phyloP scores from a whole-genome alignment of 2,329 filamentous ascomycete species.

The Diaporthe citrichinensis region DNA sequence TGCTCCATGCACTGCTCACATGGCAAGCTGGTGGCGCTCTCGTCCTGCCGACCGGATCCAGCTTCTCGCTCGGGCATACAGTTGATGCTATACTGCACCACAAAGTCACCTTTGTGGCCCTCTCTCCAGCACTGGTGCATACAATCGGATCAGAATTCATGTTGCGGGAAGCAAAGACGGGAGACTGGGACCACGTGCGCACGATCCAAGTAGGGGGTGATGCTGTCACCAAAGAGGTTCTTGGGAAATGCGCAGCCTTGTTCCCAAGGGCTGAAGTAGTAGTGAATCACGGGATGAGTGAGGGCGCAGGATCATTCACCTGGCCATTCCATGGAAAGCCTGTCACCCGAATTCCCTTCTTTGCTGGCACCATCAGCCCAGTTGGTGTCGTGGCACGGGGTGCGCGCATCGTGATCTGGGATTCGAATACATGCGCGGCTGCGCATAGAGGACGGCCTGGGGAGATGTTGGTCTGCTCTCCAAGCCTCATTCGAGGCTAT shows the following conservation, averaged over 20 bases:
- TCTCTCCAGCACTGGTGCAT: not conserved
- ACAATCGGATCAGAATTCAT: not conserved
- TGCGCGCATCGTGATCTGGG: not conserved
- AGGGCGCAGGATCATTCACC: not conserved
- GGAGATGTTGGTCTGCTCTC: not conserved
- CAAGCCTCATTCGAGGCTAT: not conserved
- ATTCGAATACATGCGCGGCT: not conserved
- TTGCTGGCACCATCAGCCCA: not conserved
- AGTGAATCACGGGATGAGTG: not conserved
- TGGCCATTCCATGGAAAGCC: not conserved
- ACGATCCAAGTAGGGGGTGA: not conserved
- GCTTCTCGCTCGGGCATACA: constrained; percentile 3
- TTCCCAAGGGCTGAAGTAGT: not conserved
- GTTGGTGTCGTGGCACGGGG: not conserved
- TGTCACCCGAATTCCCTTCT: not conserved
- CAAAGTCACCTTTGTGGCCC: not conserved
- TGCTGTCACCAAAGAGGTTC: not conserved
- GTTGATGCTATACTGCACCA: constrained; percentile 7
- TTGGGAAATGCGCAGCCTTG: not conserved
- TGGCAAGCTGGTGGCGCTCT: not conserved
- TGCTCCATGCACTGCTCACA: constrained; percentile 5
- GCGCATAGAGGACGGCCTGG: not conserved
- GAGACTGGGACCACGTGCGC: not conserved
- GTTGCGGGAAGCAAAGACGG: not conserved
- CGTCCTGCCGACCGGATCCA: constrained; percentile 5